Base-by-base conservation (phyloP, 139 green algal genomes). In the Chlamydomonas urium region DNA sequence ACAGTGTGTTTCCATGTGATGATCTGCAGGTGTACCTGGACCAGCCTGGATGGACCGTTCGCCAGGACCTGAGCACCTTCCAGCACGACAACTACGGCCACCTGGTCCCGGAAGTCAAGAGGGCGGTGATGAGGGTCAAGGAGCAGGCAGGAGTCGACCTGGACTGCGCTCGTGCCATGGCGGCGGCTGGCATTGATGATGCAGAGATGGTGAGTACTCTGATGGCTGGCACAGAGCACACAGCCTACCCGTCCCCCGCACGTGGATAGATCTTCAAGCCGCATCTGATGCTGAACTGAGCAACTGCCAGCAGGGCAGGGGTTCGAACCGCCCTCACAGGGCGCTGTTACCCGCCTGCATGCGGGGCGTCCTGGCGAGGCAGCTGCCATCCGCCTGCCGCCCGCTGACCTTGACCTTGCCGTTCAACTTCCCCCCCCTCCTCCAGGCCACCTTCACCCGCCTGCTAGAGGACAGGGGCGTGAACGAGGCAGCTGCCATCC, bases 391-490 rank as follows among this genome's bases (percentile, higher is more conserved):
- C n/a, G n/a, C n/a, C 38, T 48, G 38, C 38, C 38, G 38, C 8
- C 38, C 38, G 14, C 38, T 8, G 8, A 48, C 38, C 8, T 14
- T 48, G 42, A 17, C 10, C 42, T 53, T 53, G 14, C 17, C 14
- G 14, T 53, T n/a, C 14, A 10, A n/a, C 42, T 10, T 53, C 42
- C 2, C 19, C 10, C 1, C 8, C 47, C 50, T 10, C 4, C 59
- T 45, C 21, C 60, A 83, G 77, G 21, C 74, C 0, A 50, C 62
- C 4, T 65, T 79, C 47, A 77, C 69, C 3, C 67, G 72, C 1
- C 48, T 68, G 42, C 74, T 57, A 58, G 67, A 83, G 62, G 77
- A 83, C 29, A 34, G 48, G 31, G n/a, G 28, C 3, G 60, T 83
- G 38, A n/a, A 34, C 26, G 68, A 60, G 19, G 73, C 77, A 8